phyloP scores from a whole-genome alignment of 106 monocot species.

The Hemerocallis citrina region DNA sequence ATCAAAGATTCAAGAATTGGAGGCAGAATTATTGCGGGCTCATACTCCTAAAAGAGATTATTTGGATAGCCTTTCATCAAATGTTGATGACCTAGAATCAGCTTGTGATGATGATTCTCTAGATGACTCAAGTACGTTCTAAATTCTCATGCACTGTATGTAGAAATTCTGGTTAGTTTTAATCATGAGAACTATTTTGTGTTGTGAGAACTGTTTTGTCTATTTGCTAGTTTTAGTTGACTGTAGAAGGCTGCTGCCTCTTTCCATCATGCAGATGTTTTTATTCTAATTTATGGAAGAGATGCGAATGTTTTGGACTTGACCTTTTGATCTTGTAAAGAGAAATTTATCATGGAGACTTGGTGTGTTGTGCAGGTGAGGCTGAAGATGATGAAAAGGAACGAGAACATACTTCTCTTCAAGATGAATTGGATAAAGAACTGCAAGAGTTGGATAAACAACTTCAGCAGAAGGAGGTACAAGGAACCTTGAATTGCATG shows the following conservation, averaged over 20 bases:
- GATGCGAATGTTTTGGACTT: too few species aligned
- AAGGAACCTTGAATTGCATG: not conserved
- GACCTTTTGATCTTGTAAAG: not conserved
- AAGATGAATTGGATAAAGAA: conserved; percentile 74
- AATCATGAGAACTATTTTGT: too few species aligned
- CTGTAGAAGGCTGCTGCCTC: too few species aligned
- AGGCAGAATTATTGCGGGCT: conserved; percentile 44
- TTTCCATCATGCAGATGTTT: too few species aligned
- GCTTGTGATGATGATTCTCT: conserved; percentile 20
- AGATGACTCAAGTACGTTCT: conserved; percentile 30
- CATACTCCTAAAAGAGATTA: conserved; percentile 26
- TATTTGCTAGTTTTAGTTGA: too few species aligned
- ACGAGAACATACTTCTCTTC: conserved; percentile 61
- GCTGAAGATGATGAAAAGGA: conserved; percentile 81
- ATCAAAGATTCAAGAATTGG: conserved; percentile 79
- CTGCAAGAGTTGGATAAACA: conserved; percentile 76
- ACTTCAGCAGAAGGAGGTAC: conserved; percentile 93
- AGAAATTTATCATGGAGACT: not conserved
- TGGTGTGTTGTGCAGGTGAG: conserved; percentile 34
- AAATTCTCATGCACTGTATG: not conserved
- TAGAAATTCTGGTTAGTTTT: too few species aligned
- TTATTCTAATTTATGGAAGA: too few species aligned
- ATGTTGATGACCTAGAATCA: conserved; percentile 24
- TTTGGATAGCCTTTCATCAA: conserved; percentile 32
- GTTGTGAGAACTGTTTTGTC: too few species aligned